Evolutionary conservation across 192 early-diverging fungal species (phyloP), one percentile per base, ranked within the genome.

Genomic region (Coemansia aciculifera): DNA sequence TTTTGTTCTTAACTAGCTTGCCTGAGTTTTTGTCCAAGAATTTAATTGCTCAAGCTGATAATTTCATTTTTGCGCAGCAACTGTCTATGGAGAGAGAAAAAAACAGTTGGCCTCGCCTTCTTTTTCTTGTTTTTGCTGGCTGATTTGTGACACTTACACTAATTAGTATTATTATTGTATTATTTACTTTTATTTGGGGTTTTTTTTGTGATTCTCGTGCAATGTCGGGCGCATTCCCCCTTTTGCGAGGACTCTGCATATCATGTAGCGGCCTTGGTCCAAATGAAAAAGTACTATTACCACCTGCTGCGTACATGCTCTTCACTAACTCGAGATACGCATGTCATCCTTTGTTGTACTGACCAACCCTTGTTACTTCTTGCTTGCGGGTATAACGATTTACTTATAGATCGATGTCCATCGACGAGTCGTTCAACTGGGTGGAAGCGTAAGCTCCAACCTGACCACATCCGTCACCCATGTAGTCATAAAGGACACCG

Each of bases 381-480:
- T 57, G 19, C 19, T 12, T 37, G 7, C 9, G n/a, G 3, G 9
- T 21, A 8, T 3, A n/a, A 60, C 3, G 1, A 39, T 23, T 37
- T 40, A 10, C 21, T 8, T 52, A 15, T 79, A 82, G 81, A 43
- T 65, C 7, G 62, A 65, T 10, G 54, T 70, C 13, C 73, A 83
- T 36, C 66, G 46, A 24, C 72, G 81, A 27, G 66, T 83, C 27
- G 76, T 75, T 32, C 57, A 42, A 56, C 72, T 83, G 10, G 81
- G 76, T 8, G 81, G 74, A 5, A 72, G 66, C 11, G 64, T 75
- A 17, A 75, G 81, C 63, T 51, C 43, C 27, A 71, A 74, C 59
- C 61, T 83, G 34, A 83, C 81, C 29, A 83, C 64, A 32, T 56
- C 60, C 6, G 81, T 83, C 4, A 83, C 81, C 1, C 76, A 83